phyloP scores from a whole-genome alignment of 805 yeast species.

The Teunomyces lycoperdinae region DNA sequence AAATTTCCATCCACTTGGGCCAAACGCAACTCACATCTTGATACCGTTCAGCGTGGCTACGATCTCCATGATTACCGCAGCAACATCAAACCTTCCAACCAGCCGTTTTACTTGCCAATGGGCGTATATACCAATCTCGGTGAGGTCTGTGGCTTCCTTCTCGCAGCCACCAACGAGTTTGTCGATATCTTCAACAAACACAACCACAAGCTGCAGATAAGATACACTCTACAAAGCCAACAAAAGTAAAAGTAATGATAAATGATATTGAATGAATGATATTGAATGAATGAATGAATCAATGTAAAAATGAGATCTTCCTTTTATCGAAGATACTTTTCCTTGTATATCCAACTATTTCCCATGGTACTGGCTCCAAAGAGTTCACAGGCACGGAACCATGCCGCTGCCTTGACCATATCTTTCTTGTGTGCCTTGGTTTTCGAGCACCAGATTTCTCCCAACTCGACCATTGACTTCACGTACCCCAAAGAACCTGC shows the following conservation, averaged over 20 bases:
- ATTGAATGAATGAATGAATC: too few species aligned
- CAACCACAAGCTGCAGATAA: slow-evolving; percentile 10
- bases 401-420: slow-evolving; percentile 59
- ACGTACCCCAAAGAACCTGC: slow-evolving; percentile 67
- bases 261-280: too few species aligned
- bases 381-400: slow-evolving; percentile 64
- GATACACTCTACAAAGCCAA: slow-evolving; percentile 9
- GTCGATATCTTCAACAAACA: slow-evolving; percentile 20
- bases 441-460: slow-evolving; percentile 62
- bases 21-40: slow-evolving; percentile 15
- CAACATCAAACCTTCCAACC: slow-evolving; percentile 21
- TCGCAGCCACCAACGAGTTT: slow-evolving; percentile 29
- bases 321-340: slow-evolving; percentile 47
- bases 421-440: slow-evolving; percentile 57
- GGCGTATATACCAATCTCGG: slow-evolving; percentile 33
- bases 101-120: slow-evolving; percentile 34
- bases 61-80: slow-evolving; percentile 9
- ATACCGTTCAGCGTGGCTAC: slow-evolving; percentile 7
- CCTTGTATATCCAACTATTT: slow-evolving; percentile 73
- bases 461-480: slow-evolving; percentile 69
- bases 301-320: not conserved
- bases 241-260: not conserved
- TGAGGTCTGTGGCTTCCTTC: slow-evolving; percentile 32
- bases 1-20: slow-evolving; percentile 33
- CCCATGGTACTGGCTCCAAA: slow-evolving; percentile 63